Evolutionary conservation across 1,284 basidiomycete species (phyloP).

Genomic region (Cryptococcus sp.): DNA sequence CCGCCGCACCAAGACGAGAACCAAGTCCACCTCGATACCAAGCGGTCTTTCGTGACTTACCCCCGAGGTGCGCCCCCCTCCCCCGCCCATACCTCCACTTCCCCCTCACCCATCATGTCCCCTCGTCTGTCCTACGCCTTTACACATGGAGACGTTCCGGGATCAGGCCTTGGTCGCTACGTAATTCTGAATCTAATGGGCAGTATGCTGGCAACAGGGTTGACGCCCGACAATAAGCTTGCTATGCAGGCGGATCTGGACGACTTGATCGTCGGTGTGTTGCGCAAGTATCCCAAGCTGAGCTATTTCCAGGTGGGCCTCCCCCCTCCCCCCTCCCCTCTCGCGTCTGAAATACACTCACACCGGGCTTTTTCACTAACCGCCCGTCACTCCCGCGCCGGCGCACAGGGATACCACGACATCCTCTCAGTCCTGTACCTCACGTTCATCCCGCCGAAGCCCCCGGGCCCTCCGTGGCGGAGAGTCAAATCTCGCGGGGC

Average conservation of each 20-base stretch:
- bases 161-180: no score
- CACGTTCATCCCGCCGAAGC: conserved; percentile 55
- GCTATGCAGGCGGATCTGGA: conserved; percentile 65
- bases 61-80: conserved; percentile 76
- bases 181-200: no score
- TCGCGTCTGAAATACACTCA: background rate
- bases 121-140: no score
- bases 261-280: conserved; percentile 68
- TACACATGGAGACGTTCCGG: no score
- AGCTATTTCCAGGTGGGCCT: conserved; percentile 75
- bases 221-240: conserved; percentile 46
- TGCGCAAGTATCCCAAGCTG: conserved; percentile 67
- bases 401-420: conserved; percentile 78
- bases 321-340: background rate
- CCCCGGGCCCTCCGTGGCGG: background rate
- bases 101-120: no score
- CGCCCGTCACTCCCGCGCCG: background rate
- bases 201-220: conserved; percentile 17
- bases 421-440: conserved; percentile 82
- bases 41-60: conserved; percentile 84
- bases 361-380: background rate
- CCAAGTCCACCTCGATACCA: conserved; percentile 79
- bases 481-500: conserved; percentile 9
- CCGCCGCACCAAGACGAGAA: conserved; percentile 68
- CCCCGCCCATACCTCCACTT: no score